Base-by-base conservation (phyloP, 306 rosid genomes). In the Lagenaria siceraria region DNA sequence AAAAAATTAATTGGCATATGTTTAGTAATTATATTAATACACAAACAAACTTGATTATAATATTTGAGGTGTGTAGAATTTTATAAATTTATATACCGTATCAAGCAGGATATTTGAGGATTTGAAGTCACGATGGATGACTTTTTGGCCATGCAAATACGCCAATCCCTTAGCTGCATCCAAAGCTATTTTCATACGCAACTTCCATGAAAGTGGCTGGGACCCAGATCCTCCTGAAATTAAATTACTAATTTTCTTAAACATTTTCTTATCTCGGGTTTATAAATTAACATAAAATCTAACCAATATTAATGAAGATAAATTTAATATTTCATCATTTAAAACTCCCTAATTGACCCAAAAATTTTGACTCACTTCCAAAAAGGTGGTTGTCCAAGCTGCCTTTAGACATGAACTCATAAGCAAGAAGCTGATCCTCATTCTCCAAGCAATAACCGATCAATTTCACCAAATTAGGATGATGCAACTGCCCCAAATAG, bases 371-470 rank as follows among this genome's bases (percentile, higher is more conserved):
- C 66, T 92, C 83, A 95, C 99, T 88, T 76, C 99, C 89, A 79
- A 95, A 92, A 8, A 95, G 79, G 78, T 95, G 99, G 82, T 95
- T 95, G 35, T 95, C 99, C 91, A 95, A 88, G 84, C 99, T 95
- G 3, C 96, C 87, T 46, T 87, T 87, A 43, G 92, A 53, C 96
- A 95, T 78, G 78, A 87, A 95, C 76, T 95, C 99, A 33, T 95
- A 95, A 11, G 88, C 97, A 79, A 95, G 81, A 78, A 95, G 92
- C 53, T 95, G 84, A 1, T 95, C 93, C 17, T 95, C 97, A 76
- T 95, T 92, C 84, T 95, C 97, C 56, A 90, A 83, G 92, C 99
- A 95, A 84, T 90, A 92, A 70, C 97, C 99, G 8, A 92, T 61
- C 80, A 95, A 66, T 83, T 76, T 92, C 85, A 95, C 99, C 40